Conservation (phyloP, 148 eudicot genomes). For the Heliamphora exappendiculata region DNA sequence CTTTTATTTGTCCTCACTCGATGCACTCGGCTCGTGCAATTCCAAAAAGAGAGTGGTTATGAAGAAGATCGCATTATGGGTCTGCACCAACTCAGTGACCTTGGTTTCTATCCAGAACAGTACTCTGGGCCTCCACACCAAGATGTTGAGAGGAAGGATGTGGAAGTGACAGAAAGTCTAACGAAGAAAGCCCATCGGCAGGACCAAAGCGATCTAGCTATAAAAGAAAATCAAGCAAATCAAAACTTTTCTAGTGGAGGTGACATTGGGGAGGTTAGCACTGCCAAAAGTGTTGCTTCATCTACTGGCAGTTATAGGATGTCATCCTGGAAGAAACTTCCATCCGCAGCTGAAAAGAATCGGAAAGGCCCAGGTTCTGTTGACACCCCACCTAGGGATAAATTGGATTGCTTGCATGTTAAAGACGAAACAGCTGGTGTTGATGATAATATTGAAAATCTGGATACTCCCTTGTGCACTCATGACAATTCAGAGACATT, state of each 20-base stretch:
- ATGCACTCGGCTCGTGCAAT: slow-evolving; percentile 88
- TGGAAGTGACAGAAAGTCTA: slow-evolving; percentile 31
- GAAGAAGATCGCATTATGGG: slow-evolving; percentile 63
- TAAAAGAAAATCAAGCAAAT: slow-evolving; percentile 27
- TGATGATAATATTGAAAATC: slow-evolving; percentile 18
- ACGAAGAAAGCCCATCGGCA: slow-evolving; percentile 34
- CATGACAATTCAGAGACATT: slow-evolving; percentile 40
- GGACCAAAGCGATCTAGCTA: slow-evolving; percentile 30
- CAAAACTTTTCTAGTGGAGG: slow-evolving; percentile 16
- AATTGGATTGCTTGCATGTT: slow-evolving; percentile 29
- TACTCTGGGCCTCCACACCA: slow-evolving; percentile 21
- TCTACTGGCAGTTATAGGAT: slow-evolving; percentile 63
- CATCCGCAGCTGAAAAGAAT: slow-evolving; percentile 58
- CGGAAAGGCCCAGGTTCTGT: slow-evolving; percentile 36
- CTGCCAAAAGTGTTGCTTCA: slow-evolving; percentile 69
- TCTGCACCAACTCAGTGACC: slow-evolving; percentile 84
- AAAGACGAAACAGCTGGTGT: slow-evolving; percentile 31
- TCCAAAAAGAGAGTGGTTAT: slow-evolving; percentile 84
- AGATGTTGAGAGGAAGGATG: slow-evolving; percentile 29
- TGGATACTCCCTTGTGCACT: slow-evolving; percentile 30
- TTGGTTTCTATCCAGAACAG: slow-evolving; percentile 78
- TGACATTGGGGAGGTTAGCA: slow-evolving; percentile 55
- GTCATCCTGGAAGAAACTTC: slow-evolving; percentile 97
- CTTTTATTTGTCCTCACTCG: slow-evolving; percentile 90
- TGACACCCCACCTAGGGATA: slow-evolving; percentile 45